These are phyloP conservation scores for Populus tomentosa DNA, from an alignment of 441 rosid species.

Conservation along the genomic window DNA sequence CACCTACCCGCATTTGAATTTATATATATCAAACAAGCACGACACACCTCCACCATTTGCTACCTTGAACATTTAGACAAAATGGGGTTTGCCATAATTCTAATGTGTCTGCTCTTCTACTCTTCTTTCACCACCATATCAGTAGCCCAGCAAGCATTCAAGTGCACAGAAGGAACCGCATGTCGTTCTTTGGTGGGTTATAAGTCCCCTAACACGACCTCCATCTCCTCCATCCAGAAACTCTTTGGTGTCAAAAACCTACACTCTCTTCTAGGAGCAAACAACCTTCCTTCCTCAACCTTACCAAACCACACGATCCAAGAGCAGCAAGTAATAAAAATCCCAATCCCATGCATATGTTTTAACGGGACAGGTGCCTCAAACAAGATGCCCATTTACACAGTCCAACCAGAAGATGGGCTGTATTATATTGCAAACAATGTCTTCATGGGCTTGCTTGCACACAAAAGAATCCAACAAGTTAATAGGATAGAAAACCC, in stretches of 20 bases:
- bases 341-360: slow-evolving; percentile 63
- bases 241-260: slow-evolving; percentile 47
- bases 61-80: background rate
- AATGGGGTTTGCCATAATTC: background rate
- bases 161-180: slow-evolving; percentile 25
- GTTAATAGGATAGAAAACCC: slow-evolving; percentile 27
- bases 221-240: slow-evolving; percentile 33
- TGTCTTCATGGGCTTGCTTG: slow-evolving; percentile 32
- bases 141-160: slow-evolving; percentile 27
- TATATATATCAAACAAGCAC: background rate
- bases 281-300: slow-evolving; percentile 38
- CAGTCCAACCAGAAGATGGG: slow-evolving; percentile 32
- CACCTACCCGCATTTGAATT: no score
- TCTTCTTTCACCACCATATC: background rate
- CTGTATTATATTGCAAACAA: slow-evolving; percentile 39
- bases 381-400: slow-evolving; percentile 40
- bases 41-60: background rate
- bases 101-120: background rate
- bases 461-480: slow-evolving; percentile 21
- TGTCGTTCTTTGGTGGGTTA: slow-evolving; percentile 55
- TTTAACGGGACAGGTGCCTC: slow-evolving; percentile 56
- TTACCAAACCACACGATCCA: slow-evolving; percentile 12
- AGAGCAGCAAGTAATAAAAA: slow-evolving; percentile 21
- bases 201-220: slow-evolving; percentile 37
- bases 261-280: slow-evolving; percentile 50